Evolutionary conservation across 2,329 filamentous ascomycete species (phyloP), one percentile per base, ranked within the genome.

Genomic region (Balansia obtecta): DNA sequence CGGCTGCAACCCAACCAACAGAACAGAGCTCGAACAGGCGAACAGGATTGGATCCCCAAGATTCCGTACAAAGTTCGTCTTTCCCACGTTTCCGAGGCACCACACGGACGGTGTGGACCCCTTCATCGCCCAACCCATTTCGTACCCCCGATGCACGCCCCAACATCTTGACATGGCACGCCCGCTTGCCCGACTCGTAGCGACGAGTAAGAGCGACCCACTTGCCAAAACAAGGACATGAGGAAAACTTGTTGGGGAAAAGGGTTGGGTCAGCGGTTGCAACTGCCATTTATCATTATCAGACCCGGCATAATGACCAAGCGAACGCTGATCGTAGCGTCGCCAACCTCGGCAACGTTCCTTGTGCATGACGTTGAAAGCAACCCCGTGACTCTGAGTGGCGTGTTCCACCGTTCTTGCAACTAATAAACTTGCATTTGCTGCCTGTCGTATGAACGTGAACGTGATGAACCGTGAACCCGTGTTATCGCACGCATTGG

Each of bases 161-260:
- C 27, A 27, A 27, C 27, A 27, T 27, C 27, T 27, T 27, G 27
- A 27, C 27, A 27, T 27, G 16, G 4, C 27, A 27, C 27, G 4
- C 27, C 27, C 5, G 5, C 27, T 27, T 27, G 27, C 4, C 3
- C 27, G 4, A 27, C 27, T 8, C 27, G 13, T 32, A 50, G 27
- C 40, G 44, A 22, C n/a, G 41, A 42, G 18, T 30, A n/a, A 2
- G 45, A 33, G 5, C 33, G 40, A 33, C 15, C 32, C 41, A 42
- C 49, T 38, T 50, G 51, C 45, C 48, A 34, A 42, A 42, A 51
- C 20, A 32, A 38, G 42, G 52, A 37, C 42, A 45, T 16, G 4
- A 15, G 42, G 48, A 54, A 54, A 54, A 54, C 44, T 54, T 54
- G 52, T 54, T 54, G 52, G 52, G 52, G 52, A 46, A 54, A 52